A percentile compares a stretch with the other conserved stretches of the same genome.
Conservation (phyloP, 2,329 filamentous ascomycete species). For the Microascus cirrosus region DNA sequence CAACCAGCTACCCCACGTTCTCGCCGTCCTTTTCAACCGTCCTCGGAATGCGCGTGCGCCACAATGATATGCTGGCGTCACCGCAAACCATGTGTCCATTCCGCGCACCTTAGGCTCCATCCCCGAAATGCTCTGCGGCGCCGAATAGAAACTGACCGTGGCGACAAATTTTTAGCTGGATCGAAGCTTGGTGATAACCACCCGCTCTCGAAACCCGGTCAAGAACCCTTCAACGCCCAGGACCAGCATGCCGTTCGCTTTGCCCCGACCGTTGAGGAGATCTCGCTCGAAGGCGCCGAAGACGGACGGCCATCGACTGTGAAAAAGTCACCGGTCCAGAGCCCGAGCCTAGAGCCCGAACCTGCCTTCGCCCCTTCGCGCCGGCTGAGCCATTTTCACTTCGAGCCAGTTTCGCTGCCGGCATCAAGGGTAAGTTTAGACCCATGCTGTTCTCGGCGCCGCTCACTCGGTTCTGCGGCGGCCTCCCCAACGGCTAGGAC, state of each 20-base stretch:
- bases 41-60: background rate
- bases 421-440: conserved; percentile 60
- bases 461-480: background rate
- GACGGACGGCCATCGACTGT: background rate
- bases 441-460: background rate
- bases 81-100: background rate
- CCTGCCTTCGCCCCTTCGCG: conserved; percentile 54
- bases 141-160: background rate
- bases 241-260: conserved; percentile 4
- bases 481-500: background rate
- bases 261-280: conserved; percentile 1
- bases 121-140: background rate
- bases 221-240: background rate
- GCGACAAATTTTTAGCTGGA: background rate
- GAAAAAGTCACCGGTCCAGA: conserved; percentile 30
- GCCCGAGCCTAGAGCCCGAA: conserved; percentile 35
- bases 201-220: background rate
- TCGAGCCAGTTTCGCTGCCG: conserved; percentile 83
- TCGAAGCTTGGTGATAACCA: background rate
- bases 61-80: background rate
- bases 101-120: background rate
- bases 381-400: conserved; percentile 77
- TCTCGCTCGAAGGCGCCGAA: background rate
- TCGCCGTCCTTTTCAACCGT: background rate
- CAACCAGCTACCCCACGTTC: background rate